Base-by-base conservation (phyloP, 345 rosid genomes). In the Anastatica hierochuntica region DNA sequence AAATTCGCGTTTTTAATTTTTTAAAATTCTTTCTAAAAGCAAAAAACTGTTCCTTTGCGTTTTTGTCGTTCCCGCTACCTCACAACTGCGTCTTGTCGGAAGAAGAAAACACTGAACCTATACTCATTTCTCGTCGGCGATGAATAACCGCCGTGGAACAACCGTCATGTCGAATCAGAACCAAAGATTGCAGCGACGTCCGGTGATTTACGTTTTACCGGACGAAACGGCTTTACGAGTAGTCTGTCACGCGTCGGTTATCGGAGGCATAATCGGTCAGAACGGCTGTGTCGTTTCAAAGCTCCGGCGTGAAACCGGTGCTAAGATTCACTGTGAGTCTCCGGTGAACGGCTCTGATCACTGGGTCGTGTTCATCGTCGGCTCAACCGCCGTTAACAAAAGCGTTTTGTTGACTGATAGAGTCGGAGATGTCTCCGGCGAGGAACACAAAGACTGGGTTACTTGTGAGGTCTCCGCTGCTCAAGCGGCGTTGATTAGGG, bases 401-500 rank as follows among this genome's bases (percentile, higher is more conserved):
- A 60, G 40, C 36, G 9, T 78, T 34, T 3, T 72, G 2, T 40
- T 75, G 58, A 57, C 64, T 5, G 58, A 58, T 35, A 51, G 55
- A 62, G 64, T 56, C 37, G 64, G 73, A 1, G 61, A 63, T 20
- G 40, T 8, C 40, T 34, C 40, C 30, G 63, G 37, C 31, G 57
- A 47, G 0, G 59, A 43, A 6, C 20, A 41, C 24, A 42, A 49
- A n/a, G 70, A 60, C 43, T 54, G 49, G 43, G 80, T 49, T 34
- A 62, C 63, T 2, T 58, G 68, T 14, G 68, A 70, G 8, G 78
- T 77, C 7, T 79, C 85, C 37, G 57, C 65, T 26, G 69, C 85
- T 27, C 85, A 79, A 68, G 72, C 73, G 66, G 85, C 85, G 34
- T 62, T 81, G 61, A 38, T 81, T 54, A 79, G 76, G 83, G 80